These are phyloP conservation scores for Cercis canadensis DNA, from an alignment of 306 rosid species.

Conservation along the genomic window DNA sequence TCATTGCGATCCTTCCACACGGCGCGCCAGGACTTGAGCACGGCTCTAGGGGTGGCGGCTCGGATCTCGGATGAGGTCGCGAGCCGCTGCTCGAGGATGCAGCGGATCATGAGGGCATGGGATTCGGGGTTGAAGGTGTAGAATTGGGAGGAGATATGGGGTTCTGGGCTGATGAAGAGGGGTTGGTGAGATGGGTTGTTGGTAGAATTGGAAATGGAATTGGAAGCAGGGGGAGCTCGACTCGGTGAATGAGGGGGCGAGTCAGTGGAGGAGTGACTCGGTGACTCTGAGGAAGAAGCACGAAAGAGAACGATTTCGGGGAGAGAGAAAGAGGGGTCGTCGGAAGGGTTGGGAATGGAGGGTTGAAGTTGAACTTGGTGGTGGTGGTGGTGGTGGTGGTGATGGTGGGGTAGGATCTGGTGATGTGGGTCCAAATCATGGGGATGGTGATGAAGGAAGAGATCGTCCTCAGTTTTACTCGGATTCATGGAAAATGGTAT, in stretches of 20 bases:
- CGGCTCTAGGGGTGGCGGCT: conserved; percentile 74
- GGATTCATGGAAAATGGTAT: conserved; percentile 64
- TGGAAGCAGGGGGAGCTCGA: conserved; percentile 24
- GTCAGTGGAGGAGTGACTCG: conserved; percentile 41
- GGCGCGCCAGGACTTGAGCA: conserved; percentile 92
- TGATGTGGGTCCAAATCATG: conserved; percentile 50
- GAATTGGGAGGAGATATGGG: conserved; percentile 92
- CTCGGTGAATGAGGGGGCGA: conserved; percentile 39
- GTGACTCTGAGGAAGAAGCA: conserved; percentile 57
- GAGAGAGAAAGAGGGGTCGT: conserved; percentile 62
- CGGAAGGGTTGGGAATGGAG: conserved; percentile 47
- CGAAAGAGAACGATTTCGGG: conserved; percentile 80
- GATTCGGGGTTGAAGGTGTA: conserved; percentile 93
- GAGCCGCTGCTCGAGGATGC: conserved; percentile 77
- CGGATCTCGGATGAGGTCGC: conserved; percentile 88
- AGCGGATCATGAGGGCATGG: conserved; percentile 88
- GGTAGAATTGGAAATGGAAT: conserved; percentile 30
- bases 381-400: conserved; percentile 40
- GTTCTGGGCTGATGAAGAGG: conserved; percentile 71
- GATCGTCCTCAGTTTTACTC: conserved; percentile 74
- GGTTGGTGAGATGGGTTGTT: conserved; percentile 37
- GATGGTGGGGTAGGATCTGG: conserved; percentile 45
- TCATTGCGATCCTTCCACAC: conserved; percentile 99
- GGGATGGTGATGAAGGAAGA: conserved; percentile 51
- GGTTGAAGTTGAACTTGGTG: conserved; percentile 32